Evolutionary conservation across 2,329 filamentous ascomycete genomes (phyloP).

Genomic region (Botrytis porri): DNA sequence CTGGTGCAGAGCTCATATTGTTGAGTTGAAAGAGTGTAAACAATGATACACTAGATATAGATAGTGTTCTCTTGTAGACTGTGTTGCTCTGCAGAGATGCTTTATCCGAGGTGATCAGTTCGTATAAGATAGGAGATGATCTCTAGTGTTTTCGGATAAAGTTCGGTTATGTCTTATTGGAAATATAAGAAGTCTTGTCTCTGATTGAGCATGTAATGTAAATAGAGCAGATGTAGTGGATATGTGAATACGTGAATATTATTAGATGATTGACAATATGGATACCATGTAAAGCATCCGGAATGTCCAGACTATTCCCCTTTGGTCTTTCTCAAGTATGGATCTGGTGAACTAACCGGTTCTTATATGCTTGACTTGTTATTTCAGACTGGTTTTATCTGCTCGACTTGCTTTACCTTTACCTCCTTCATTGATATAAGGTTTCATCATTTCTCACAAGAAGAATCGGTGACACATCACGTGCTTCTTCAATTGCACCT

Average conservation of each 20-base stretch:
- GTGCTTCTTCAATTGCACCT: neutral
- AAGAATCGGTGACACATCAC: neutral
- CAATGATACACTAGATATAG: neutral
- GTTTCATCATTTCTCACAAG: too few species aligned
- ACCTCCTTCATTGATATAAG: neutral
- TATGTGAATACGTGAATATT: neutral
- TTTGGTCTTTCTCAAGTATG: neutral
- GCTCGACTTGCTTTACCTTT: neutral
- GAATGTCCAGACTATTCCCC: neutral
- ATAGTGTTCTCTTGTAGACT: too few species aligned
- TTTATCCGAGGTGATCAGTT: neutral
- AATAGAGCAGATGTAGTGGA: neutral
- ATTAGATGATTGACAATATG: neutral
- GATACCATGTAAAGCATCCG: neutral
- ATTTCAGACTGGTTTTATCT: neutral
- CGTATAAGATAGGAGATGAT: neutral
- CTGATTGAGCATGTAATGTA: neutral
- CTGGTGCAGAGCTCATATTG: constrained; percentile 28
- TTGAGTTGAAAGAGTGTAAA: neutral
- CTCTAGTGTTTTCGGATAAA: constrained; percentile 1
- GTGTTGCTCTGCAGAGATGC: neutral
- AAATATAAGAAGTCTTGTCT: neutral
- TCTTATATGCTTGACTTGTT: neutral
- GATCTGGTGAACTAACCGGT: neutral
- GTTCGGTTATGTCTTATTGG: neutral